These are phyloP conservation scores for Trichoderma koningiopsis DNA, from an alignment of 2,329 filamentous ascomycete species.

Conservation along the genomic window DNA sequence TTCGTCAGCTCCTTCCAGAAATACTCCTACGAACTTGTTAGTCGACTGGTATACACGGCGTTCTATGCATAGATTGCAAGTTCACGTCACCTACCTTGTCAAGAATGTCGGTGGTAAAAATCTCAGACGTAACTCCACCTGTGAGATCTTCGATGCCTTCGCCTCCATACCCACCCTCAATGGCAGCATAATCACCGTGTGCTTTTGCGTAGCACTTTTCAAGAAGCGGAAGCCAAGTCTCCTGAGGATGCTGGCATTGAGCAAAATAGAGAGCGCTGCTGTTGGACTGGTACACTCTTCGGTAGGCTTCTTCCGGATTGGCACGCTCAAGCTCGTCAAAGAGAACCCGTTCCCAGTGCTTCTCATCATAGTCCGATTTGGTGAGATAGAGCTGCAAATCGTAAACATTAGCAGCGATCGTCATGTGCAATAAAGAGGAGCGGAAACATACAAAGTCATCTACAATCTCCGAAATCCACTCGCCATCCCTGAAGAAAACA, in stretches of 20 bases:
- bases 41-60: neutral
- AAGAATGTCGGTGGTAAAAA: slow-evolving; percentile 68
- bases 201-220: slow-evolving; percentile 83
- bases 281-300: slow-evolving; percentile 71
- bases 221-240: slow-evolving; percentile 77
- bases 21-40: slow-evolving; percentile 33
- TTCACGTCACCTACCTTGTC: slow-evolving; percentile 61
- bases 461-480: slow-evolving; percentile 65
- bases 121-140: slow-evolving; percentile 67
- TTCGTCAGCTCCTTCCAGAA: slow-evolving; percentile 81
- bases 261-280: slow-evolving; percentile 76
- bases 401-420: neutral
- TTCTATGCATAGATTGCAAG: neutral
- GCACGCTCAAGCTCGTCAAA: slow-evolving; percentile 50
- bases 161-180: slow-evolving; percentile 70
- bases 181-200: slow-evolving; percentile 75
- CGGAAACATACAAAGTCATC: slow-evolving; percentile 51
- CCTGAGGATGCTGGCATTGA: slow-evolving; percentile 71
- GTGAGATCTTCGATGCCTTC: slow-evolving; percentile 63
- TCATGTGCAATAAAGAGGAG: neutral
- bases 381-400: slow-evolving; percentile 51
- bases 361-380: slow-evolving; percentile 64
- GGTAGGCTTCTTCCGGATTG: slow-evolving; percentile 62
- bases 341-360: slow-evolving; percentile 49
- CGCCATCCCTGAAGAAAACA: slow-evolving; percentile 78